Evolutionary conservation across 352 stramenopile species (phyloP).

Genomic region (Globisporangium echinulatum): DNA sequence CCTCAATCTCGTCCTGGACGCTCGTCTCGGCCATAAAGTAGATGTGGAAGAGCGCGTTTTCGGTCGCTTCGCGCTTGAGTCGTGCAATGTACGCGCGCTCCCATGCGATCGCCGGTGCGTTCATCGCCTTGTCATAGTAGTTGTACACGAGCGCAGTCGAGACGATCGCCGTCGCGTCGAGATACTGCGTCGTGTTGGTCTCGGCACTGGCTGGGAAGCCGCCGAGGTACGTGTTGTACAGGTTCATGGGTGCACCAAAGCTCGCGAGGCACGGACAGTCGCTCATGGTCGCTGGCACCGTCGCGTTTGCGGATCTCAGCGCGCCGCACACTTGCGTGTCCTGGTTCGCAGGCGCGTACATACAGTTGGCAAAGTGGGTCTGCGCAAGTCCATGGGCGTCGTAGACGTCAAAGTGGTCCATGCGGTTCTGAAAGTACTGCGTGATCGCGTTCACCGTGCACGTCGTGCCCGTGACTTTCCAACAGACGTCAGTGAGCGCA

Average conservation of each 20-base stretch:
- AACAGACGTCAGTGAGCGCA: constrained; percentile 40
- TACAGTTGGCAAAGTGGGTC: constrained; percentile 34
- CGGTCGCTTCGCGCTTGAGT: constrained; percentile 41
- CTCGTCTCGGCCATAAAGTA: constrained; percentile 62
- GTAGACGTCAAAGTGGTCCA: constrained; percentile 56
- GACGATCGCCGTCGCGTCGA: constrained; percentile 40
- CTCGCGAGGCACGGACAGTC: constrained; percentile 54
- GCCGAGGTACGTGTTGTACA: constrained; percentile 63
- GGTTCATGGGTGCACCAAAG: constrained; percentile 61
- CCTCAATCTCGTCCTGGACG: constrained; percentile 50
- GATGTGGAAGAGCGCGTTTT: constrained; percentile 54
- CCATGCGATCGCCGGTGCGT: constrained; percentile 49
- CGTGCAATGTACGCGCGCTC: constrained; percentile 54
- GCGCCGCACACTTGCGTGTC: constrained; percentile 37
- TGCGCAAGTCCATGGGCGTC: constrained; percentile 33
- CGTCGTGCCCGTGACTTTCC: constrained; percentile 37
- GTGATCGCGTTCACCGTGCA: constrained; percentile 57
- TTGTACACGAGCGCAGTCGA: constrained; percentile 58
- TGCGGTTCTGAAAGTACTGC: constrained; percentile 60
- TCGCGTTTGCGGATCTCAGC: constrained; percentile 19
- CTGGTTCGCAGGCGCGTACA: constrained; percentile 31
- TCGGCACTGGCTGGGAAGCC: constrained; percentile 41
- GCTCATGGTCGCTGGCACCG: constrained; percentile 50
- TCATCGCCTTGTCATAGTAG: constrained; percentile 38
- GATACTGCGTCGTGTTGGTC: constrained; percentile 43